Evolutionary conservation across 495 filamentous ascomycete genomes (phyloP), one percentile per base, ranked within the genome.

Genomic region (Tuber microsphaerosporum): DNA sequence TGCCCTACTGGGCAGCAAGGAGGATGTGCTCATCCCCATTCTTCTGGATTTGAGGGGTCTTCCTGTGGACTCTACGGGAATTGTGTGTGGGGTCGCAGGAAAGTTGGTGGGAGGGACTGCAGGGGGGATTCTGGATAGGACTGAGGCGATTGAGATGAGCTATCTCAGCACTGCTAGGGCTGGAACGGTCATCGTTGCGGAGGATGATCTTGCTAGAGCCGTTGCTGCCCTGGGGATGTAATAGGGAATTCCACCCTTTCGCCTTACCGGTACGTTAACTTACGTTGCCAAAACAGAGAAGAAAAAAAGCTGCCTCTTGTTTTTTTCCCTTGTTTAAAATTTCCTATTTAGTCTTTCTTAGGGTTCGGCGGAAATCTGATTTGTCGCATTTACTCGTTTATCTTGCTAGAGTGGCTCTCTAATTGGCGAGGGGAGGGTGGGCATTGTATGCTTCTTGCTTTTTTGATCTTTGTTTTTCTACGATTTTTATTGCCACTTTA

Each of bases 81-180:
- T 97, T 73, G 93, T 97, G 48, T 97, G 93, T 79, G 94, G 94
- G 12, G 92, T 97, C 31, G 94, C 94, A 1, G 92, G 93, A 20
- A 88, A 88, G 76, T 86, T 97, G 61, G 92, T 92, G 2, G 88
- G 89, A 34, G 88, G 84, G 19, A 85, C 85, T 12, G 82, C 72
- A 51, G 74, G 76, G 26, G 75, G 75, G 61, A 70, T 72, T 73
- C 71, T 73, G 20, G 80, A 84, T 69, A 74, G 68, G 69, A 51
- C 84, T 74, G 87, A 87, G 42, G 75, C 73, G 34, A 87, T 93
- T n/a, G 94, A 97, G 84, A 90, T 99, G 85, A 92, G 90, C 75
- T 99, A 97, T 81, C 85, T 98, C 74, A 92, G 90, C 78, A 98
- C 94, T 2, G 93, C 93, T 19, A 88, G 91, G 68, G 93, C 94